Percentiles rank a stretch among this genome's conserved stretches.
phyloP scores from a whole-genome alignment of 495 filamentous ascomycete species.

The Tirmania nivea region DNA sequence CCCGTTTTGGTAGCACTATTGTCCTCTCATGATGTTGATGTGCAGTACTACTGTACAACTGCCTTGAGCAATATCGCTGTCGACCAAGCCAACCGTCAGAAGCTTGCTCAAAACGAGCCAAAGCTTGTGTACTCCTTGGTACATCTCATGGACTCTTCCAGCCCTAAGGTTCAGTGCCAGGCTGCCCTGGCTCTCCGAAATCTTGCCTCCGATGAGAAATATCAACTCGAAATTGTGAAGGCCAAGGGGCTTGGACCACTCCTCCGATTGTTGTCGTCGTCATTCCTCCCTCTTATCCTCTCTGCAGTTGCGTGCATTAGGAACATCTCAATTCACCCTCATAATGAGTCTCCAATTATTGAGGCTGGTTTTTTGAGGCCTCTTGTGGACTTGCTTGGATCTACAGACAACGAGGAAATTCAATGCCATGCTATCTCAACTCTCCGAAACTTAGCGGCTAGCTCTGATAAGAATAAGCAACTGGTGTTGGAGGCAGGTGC shows the following conservation, averaged over 20 bases:
- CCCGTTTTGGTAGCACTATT: constrained; percentile 88
- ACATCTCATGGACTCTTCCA: constrained; percentile 88
- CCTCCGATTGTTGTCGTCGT: constrained; percentile 73
- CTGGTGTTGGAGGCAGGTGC: constrained; percentile 88
- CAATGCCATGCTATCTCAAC: constrained; percentile 98
- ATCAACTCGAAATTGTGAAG: constrained; percentile 90
- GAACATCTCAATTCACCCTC: constrained; percentile 96
- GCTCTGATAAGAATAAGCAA: constrained; percentile 91
- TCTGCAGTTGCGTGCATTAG: constrained; percentile 96
- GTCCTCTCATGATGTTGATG: constrained; percentile 78
- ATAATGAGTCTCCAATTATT: constrained; percentile 98
- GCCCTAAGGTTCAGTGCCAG: constrained; percentile 95
- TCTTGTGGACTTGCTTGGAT: constrained; percentile 77
- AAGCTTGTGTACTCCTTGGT: constrained; percentile 82
- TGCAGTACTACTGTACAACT: constrained; percentile 98
- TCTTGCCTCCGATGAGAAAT: constrained; percentile 92
- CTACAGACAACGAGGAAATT: constrained; percentile 94
- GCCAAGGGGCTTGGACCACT: constrained; percentile 66
- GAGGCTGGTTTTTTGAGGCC: constrained; percentile 90
- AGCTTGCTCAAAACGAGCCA: constrained; percentile 68
- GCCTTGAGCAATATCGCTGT: constrained; percentile 97
- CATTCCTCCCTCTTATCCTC: constrained; percentile 84
- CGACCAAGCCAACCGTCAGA: constrained; percentile 71
- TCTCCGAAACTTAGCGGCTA: constrained; percentile 81
- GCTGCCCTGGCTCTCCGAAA: constrained; percentile 86